These are phyloP conservation scores for Wallacemonas sp. DNA, from an alignment of 208 protist genomes.

Conservation along the genomic window DNA sequence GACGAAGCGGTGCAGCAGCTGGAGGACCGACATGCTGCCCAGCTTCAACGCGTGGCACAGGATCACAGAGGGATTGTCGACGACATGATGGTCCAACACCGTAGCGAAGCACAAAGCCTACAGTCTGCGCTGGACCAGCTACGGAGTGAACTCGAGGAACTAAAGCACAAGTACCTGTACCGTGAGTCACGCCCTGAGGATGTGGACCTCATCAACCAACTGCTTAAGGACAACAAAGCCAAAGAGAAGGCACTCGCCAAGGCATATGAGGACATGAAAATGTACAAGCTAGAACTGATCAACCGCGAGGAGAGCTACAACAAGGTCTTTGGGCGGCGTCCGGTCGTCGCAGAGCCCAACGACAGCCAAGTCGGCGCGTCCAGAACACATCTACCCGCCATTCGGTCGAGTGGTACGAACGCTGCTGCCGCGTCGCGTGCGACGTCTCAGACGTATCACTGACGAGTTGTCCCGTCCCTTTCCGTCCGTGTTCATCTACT, in stretches of 20 bases:
- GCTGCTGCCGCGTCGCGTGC: background rate
- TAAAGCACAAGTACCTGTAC: slow-evolving; percentile 90
- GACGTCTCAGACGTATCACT: background rate
- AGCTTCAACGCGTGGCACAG: slow-evolving; percentile 25
- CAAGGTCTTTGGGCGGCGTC: slow-evolving; percentile 88
- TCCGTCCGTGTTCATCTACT: slow-evolving; percentile 3
- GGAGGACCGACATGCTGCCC: slow-evolving; percentile 19
- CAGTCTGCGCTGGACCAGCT: slow-evolving; percentile 40
- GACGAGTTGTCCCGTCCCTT: background rate
- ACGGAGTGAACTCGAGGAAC: slow-evolving; percentile 36
- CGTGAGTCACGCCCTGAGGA: slow-evolving; percentile 90
- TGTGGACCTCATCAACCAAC: slow-evolving; percentile 84
- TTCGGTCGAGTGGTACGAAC: background rate
- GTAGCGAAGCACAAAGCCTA: slow-evolving; percentile 32
- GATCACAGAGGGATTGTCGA: slow-evolving; percentile 54
- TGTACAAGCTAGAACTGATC: slow-evolving; percentile 93
- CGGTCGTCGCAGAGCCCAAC: slow-evolving; percentile 30
- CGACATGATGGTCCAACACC: slow-evolving; percentile 41
- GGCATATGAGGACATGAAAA: slow-evolving; percentile 85
- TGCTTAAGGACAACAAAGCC: slow-evolving; percentile 71
- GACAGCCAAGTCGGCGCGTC: background rate
- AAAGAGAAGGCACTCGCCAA: slow-evolving; percentile 79
- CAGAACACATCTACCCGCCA: background rate
- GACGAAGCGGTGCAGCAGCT: slow-evolving; percentile 8
- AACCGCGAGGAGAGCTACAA: slow-evolving; percentile 96